A percentile compares a stretch with the other conserved stretches of the same genome.
Evolutionary conservation across 2,329 filamentous ascomycete genomes (phyloP).

Genomic region (Sordariomycetes sp.): DNA sequence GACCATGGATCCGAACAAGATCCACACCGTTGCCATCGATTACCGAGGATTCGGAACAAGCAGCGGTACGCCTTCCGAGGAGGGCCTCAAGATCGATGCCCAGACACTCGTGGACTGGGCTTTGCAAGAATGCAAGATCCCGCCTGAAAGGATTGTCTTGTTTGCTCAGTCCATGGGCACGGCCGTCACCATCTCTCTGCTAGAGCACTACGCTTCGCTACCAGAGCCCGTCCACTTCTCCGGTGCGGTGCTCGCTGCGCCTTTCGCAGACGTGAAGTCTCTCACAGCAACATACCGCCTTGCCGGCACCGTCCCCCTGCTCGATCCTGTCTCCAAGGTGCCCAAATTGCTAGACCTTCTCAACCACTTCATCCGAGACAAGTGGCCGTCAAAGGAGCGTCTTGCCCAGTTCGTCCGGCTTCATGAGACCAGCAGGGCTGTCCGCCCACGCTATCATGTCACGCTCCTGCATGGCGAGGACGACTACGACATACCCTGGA

Average conservation of each 20-base stretch:
- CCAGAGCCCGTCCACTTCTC: slow-evolving; percentile 35
- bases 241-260: slow-evolving; percentile 45
- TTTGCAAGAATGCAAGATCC: slow-evolving; percentile 38
- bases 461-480: slow-evolving; percentile 42
- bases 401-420: slow-evolving; percentile 32
- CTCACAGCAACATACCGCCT: slow-evolving; percentile 49
- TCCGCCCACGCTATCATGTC: slow-evolving; percentile 37
- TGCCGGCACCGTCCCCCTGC: slow-evolving; percentile 42
- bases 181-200: slow-evolving; percentile 23
- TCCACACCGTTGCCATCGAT: slow-evolving; percentile 51
- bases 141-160: slow-evolving; percentile 44
- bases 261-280: slow-evolving; percentile 44
- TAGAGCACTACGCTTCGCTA: slow-evolving; percentile 16
- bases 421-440: slow-evolving; percentile 39
- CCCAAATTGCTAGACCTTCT: slow-evolving; percentile 35
- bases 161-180: slow-evolving; percentile 53
- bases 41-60: slow-evolving; percentile 52
- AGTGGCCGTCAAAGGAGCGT: slow-evolving; percentile 41
- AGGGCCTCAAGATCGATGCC: slow-evolving; percentile 44
- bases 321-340: slow-evolving; percentile 39
- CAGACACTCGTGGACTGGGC: slow-evolving; percentile 44
- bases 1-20: slow-evolving; percentile 37
- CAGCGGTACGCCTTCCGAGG: slow-evolving; percentile 43
- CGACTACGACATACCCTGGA: slow-evolving; percentile 40
- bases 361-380: slow-evolving; percentile 34